Percentiles rank a stretch among this genome's conserved stretches.
These are phyloP conservation scores for Tephrocybe sp. DNA, from an alignment of 768 basidiomycete genomes.

Conservation along the genomic window DNA sequence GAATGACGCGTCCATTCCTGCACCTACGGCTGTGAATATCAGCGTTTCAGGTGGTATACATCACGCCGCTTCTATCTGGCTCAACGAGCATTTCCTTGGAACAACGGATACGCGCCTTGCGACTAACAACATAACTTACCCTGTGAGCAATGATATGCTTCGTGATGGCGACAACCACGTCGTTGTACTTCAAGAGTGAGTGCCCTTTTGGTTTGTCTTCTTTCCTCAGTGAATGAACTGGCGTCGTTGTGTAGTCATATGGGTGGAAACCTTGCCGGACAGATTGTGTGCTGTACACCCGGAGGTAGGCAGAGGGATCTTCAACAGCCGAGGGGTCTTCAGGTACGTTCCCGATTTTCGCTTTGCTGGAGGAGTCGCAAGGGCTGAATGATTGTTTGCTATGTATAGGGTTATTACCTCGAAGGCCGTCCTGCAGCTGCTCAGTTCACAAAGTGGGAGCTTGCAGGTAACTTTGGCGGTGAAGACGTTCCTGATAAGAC, in stretches of 20 bases:
- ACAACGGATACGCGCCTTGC: constrained; percentile 12
- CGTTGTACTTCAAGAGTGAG: constrained; percentile 15
- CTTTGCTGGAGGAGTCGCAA: neutral
- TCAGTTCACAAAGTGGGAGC: constrained; percentile 15
- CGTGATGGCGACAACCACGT: constrained; percentile 12
- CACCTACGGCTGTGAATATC: constrained; percentile 15
- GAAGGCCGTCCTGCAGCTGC: constrained; percentile 8
- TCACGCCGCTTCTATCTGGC: constrained; percentile 17
- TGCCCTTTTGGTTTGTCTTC: neutral
- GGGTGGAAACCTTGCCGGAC: constrained; percentile 19
- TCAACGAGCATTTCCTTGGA: constrained; percentile 15
- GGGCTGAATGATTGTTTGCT: no score
- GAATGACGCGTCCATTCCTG: constrained; percentile 5
- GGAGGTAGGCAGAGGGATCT: constrained; percentile 17
- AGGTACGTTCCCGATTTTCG: constrained; percentile 9
- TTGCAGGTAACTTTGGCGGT: constrained; percentile 15
- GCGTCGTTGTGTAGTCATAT: constrained; percentile 14
- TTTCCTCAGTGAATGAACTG: neutral
- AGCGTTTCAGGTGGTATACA: constrained; percentile 16
- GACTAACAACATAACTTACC: constrained; percentile 16
- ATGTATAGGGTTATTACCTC: constrained; percentile 17
- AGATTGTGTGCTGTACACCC: constrained; percentile 18
- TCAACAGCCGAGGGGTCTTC: constrained; percentile 16
- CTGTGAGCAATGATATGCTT: constrained; percentile 12
- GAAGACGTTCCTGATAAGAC: constrained; percentile 17